Percentiles rank a stretch among this genome's conserved stretches.
Evolutionary conservation across 2,329 filamentous ascomycete species (phyloP).

Genomic region (Ramichloridium luteum): DNA sequence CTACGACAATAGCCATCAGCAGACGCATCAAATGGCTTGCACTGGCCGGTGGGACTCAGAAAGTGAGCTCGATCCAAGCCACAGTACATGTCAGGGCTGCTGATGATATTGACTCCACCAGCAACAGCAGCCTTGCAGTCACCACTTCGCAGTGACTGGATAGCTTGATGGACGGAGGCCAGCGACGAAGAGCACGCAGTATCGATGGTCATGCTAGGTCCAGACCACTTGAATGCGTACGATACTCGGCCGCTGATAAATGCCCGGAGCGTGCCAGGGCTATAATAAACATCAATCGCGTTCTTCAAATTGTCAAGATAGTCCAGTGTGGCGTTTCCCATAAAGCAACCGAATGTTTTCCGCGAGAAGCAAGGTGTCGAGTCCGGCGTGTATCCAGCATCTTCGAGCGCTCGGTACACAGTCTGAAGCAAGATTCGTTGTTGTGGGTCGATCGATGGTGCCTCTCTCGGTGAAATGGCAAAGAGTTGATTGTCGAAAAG

Average conservation of each 20-base stretch:
- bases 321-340: conserved; percentile 6
- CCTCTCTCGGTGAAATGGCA: conserved; percentile 7
- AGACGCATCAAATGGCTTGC: conserved; percentile 22
- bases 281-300: conserved; percentile 7
- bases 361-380: conserved; percentile 3
- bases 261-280: conserved; percentile 5
- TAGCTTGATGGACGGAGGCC: conserved; percentile 6
- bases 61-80: conserved; percentile 12
- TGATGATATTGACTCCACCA: conserved; percentile 9
- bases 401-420: conserved; percentile 5
- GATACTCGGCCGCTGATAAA: conserved; percentile 6
- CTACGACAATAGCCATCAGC: conserved; percentile 28
- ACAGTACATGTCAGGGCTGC: conserved; percentile 8
- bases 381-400: conserved; percentile 8
- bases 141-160: conserved; percentile 17
- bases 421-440: conserved; percentile 6
- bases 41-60: conserved; percentile 11
- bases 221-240: conserved; percentile 9
- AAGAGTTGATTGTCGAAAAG: conserved; percentile 7
- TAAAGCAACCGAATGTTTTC: conserved; percentile 7
- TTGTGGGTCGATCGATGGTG: conserved; percentile 8
- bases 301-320: conserved; percentile 6
- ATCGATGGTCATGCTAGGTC: no score
- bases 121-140: conserved; percentile 8
- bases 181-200: conserved; percentile 9